These are phyloP conservation scores for Amanita polypyramis DNA, from an alignment of 768 basidiomycete species.

Conservation along the genomic window DNA sequence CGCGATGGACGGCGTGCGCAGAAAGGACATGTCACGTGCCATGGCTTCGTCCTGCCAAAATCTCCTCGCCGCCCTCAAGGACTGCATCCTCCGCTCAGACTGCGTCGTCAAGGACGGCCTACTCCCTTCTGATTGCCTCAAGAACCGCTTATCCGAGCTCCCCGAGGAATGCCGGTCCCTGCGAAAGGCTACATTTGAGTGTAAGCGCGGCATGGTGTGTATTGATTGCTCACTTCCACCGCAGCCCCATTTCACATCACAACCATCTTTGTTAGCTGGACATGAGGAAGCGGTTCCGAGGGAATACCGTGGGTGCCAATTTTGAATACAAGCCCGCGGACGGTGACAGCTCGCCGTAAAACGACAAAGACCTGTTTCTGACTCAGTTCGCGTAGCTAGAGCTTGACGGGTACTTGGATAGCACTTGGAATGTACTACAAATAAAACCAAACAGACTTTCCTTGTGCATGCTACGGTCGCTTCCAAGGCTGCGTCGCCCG, in stretches of 20 bases:
- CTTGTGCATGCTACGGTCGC: neutral
- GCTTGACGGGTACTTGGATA: slow-evolving; percentile 26
- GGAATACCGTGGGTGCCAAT: slow-evolving; percentile 52
- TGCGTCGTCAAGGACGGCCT: slow-evolving; percentile 73
- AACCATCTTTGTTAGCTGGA: slow-evolving; percentile 42
- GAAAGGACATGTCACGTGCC: slow-evolving; percentile 11
- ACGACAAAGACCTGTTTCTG: neutral
- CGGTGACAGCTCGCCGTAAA: neutral
- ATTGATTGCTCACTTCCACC: neutral
- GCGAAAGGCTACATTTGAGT: slow-evolving; percentile 78
- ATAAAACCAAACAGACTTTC: neutral
- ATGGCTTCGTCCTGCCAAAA: slow-evolving; percentile 81
- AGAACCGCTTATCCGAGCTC: slow-evolving; percentile 60
- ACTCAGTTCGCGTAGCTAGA: neutral
- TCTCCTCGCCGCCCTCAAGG: slow-evolving; percentile 68
- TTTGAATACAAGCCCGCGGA: slow-evolving; percentile 31
- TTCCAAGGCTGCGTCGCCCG: neutral
- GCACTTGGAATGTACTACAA: neutral
- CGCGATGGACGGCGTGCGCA: slow-evolving; percentile 42
- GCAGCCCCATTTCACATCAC: neutral
- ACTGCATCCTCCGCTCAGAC: slow-evolving; percentile 77
- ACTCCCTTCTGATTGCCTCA: slow-evolving; percentile 81
- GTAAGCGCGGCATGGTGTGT: slow-evolving; percentile 83
- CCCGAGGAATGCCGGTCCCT: slow-evolving; percentile 75
- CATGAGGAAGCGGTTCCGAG: slow-evolving; percentile 77